Conservation (phyloP, 371 early-diverging fungal species). For the Syncephalastrum racemosum region DNA sequence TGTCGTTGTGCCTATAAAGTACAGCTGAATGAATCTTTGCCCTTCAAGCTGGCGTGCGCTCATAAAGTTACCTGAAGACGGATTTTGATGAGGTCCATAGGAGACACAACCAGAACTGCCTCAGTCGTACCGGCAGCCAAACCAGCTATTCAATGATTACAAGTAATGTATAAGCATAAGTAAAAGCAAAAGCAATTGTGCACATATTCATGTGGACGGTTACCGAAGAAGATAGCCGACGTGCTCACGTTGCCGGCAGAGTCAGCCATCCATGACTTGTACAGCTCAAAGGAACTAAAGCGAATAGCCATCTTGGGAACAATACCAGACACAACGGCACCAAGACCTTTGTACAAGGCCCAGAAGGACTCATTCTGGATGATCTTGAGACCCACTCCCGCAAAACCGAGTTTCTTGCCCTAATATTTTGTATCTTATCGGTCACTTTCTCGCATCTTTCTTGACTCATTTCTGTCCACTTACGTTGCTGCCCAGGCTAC, state of each 20-base stretch:
- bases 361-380: slow-evolving; percentile 85
- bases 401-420: slow-evolving; percentile 63
- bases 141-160: slow-evolving; percentile 65
- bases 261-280: slow-evolving; percentile 85
- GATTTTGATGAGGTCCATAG: slow-evolving; percentile 98
- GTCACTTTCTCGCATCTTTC: too few species aligned
- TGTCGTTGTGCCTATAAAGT: slow-evolving; percentile 79
- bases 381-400: slow-evolving; percentile 83
- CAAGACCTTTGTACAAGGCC: slow-evolving; percentile 95
- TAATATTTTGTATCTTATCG: neutral
- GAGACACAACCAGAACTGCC: slow-evolving; percentile 91
- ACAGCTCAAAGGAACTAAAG: slow-evolving; percentile 94
- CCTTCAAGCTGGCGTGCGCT: neutral
- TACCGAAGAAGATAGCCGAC: slow-evolving; percentile 78
- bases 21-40: neutral
- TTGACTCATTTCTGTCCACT: too few species aligned
- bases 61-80: slow-evolving; percentile 71
- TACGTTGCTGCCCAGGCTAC: slow-evolving; percentile 17
- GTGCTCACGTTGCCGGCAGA: slow-evolving; percentile 72
- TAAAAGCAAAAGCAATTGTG: too few species aligned
- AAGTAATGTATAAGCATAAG: neutral
- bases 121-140: slow-evolving; percentile 95
- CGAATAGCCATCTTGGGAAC: slow-evolving; percentile 99
- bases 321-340: slow-evolving; percentile 94
- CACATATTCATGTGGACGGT: slow-evolving; percentile 11